Conservation (phyloP, 192 early-diverging fungal species). For the Paraglomus brasilianum region DNA sequence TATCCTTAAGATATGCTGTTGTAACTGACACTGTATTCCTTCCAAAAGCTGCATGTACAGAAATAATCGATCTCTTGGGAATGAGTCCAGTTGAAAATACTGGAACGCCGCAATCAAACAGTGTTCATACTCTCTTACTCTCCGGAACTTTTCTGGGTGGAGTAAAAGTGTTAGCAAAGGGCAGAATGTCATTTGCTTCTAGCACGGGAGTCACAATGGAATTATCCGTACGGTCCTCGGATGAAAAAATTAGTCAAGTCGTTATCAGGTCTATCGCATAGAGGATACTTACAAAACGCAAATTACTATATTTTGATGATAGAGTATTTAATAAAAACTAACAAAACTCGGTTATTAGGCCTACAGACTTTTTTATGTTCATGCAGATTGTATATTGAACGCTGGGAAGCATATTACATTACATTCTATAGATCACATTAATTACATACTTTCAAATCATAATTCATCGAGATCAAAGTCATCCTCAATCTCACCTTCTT, state of each 20-base stretch:
- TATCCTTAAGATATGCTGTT: background rate
- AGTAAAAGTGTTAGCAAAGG: constrained; percentile 68
- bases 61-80: constrained; percentile 77
- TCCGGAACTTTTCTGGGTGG: constrained; percentile 88
- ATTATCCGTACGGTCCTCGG: constrained; percentile 75
- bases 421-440: background rate
- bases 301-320: background rate
- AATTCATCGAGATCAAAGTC: constrained; percentile 42
- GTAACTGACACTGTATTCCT: constrained; percentile 19
- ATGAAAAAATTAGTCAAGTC: constrained; percentile 63
- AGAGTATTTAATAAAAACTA: background rate
- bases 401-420: background rate
- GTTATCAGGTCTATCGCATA: constrained; percentile 81
- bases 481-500: constrained; percentile 53
- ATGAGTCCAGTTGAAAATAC: constrained; percentile 84
- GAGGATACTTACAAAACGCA: constrained; percentile 18
- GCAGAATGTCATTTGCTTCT: constrained; percentile 85
- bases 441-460: no score
- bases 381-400: no score
- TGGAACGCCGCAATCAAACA: constrained; percentile 64
- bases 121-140: constrained; percentile 81
- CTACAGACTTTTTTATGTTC: background rate
- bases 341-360: background rate
- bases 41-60: constrained; percentile 58
- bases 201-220: constrained; percentile 90